Conservation (phyloP, 2,329 filamentous ascomycete species). For the Epichloe festucae region DNA sequence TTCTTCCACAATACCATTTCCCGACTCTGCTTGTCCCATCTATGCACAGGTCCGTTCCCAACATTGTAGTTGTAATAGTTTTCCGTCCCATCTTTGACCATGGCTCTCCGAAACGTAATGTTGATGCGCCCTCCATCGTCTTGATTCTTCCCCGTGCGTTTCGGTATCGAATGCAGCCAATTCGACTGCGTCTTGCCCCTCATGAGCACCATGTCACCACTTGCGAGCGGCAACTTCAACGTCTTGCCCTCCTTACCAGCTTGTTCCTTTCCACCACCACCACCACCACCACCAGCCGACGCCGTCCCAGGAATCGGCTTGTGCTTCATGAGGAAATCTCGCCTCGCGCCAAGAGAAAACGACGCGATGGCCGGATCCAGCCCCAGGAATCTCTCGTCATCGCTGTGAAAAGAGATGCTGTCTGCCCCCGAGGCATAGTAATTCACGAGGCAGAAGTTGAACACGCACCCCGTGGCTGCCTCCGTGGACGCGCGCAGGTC, state of each 20-base stretch:
- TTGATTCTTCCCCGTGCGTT: slow-evolving; percentile 51
- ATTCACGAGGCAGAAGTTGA: slow-evolving; percentile 73
- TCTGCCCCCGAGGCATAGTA: slow-evolving; percentile 70
- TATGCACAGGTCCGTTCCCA: slow-evolving; percentile 52
- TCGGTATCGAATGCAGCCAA: slow-evolving; percentile 70
- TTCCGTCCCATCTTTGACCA: slow-evolving; percentile 60
- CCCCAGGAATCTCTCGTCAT: slow-evolving; percentile 68
- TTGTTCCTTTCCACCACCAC: slow-evolving; percentile 12
- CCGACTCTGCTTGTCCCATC: slow-evolving; percentile 45
- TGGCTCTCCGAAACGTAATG: slow-evolving; percentile 62
- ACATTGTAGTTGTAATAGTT: slow-evolving; percentile 83
- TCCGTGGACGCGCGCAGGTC: slow-evolving; percentile 50
- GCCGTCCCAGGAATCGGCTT: slow-evolving; percentile 39
- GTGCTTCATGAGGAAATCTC: slow-evolving; percentile 71
- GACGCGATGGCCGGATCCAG: slow-evolving; percentile 58
- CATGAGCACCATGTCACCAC: slow-evolving; percentile 74
- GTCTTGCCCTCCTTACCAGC: slow-evolving; percentile 20
- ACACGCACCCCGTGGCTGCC: slow-evolving; percentile 49
- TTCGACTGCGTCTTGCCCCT: slow-evolving; percentile 58
- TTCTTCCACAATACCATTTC: slow-evolving; percentile 34
- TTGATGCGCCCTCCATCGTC: slow-evolving; percentile 56
- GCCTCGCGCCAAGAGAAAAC: slow-evolving; percentile 55
- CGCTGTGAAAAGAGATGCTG: slow-evolving; percentile 68
- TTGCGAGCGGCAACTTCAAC: slow-evolving; percentile 40
- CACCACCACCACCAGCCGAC: slow-evolving; percentile 6